Percentiles rank a stretch among this genome's conserved stretches.
These are phyloP conservation scores for Candida sp. DNA, from an alignment of 1,139 yeast species.

Conservation along the genomic window DNA sequence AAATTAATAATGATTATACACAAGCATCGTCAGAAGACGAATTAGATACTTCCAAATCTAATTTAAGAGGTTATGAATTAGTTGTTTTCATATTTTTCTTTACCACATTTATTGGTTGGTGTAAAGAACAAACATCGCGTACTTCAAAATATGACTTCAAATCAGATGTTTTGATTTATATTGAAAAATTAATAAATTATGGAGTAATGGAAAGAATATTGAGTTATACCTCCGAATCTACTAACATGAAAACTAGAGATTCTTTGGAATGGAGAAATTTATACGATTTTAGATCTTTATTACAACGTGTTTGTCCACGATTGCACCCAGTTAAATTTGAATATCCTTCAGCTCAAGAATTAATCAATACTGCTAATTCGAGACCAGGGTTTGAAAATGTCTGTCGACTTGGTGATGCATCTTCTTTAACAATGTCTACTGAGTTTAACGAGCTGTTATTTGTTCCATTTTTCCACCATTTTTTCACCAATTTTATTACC, in stretches of 20 bases:
- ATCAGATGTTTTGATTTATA: constrained; percentile 35
- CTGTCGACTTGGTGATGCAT: constrained; percentile 17
- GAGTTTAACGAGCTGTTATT: constrained; percentile 28
- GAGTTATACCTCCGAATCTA: constrained; percentile 67
- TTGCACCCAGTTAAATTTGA: constrained; percentile 39
- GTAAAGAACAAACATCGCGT: constrained; percentile 47
- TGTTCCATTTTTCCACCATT: constrained; percentile 46
- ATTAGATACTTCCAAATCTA: constrained; percentile 48
- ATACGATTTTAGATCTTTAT: constrained; percentile 64
- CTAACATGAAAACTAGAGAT: constrained; percentile 29
- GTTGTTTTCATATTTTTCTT: constrained; percentile 53
- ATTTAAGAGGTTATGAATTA: constrained; percentile 49
- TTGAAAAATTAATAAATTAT: constrained; percentile 37
- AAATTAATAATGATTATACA: constrained; percentile 19
- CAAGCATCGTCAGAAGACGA: constrained; percentile 18
- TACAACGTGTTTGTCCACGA: constrained; percentile 65
- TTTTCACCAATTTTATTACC: constrained; percentile 60
- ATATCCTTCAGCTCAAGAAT: constrained; percentile 25
- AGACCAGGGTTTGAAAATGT: constrained; percentile 23
- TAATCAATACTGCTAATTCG: constrained; percentile 16
- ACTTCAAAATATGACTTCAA: constrained; percentile 52
- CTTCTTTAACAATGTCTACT: constrained; percentile 17
- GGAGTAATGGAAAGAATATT: constrained; percentile 85
- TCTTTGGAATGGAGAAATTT: constrained; percentile 38
- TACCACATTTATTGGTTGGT: constrained; percentile 68